Base-by-base conservation (phyloP, 345 rosid genomes). In the Citrus inodora region DNA sequence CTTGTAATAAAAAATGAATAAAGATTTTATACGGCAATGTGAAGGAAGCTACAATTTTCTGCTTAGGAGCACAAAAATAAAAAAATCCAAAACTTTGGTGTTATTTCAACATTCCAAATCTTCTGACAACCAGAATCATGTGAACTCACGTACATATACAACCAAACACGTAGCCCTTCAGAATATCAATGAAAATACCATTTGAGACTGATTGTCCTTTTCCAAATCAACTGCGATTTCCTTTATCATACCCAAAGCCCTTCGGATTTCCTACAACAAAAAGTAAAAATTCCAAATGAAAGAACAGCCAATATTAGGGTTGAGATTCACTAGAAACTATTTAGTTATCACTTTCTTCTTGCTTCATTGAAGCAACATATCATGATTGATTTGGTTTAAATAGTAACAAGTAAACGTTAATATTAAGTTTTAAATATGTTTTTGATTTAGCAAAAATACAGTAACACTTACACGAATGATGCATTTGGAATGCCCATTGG, bases 161-260 rank as follows among this genome's bases (percentile, higher is more conserved):
- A 38, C 16, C 17, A 67, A 53, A 68, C 68, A 30, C 7, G 35
- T 2, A 51, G 27, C 17, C 46, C 38, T 21, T 35, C 37, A 30
- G 19, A 24, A 28, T 53, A 56, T 77, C 28, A 59, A 59, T 71
- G 30, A 79, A 42, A 85, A 60, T 74, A 93, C 98, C 98, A 85
- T 87, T 38, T 83, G 87, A 78, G 90, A 78, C 80, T 90, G 85
- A 78, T 90, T 85, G 53, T 88, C 90, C 84, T 68, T 90, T 87
- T 94, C 99, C 61, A 94, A 74, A 78, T 90, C 89, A 85, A 94
- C 90, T 13, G 94, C 97, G 13, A 91, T 84, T 46, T 89, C 89
- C 90, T 89, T 94, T 86, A 92, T 85, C 84, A 83, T 78, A 75
- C 55, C 78, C 80, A 92, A 81, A 60, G 93, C 83, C 84, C 88